Percentiles rank a stretch among this genome's conserved stretches.
Evolutionary conservation across 768 basidiomycete genomes (phyloP).

Genomic region (Russula sp.): DNA sequence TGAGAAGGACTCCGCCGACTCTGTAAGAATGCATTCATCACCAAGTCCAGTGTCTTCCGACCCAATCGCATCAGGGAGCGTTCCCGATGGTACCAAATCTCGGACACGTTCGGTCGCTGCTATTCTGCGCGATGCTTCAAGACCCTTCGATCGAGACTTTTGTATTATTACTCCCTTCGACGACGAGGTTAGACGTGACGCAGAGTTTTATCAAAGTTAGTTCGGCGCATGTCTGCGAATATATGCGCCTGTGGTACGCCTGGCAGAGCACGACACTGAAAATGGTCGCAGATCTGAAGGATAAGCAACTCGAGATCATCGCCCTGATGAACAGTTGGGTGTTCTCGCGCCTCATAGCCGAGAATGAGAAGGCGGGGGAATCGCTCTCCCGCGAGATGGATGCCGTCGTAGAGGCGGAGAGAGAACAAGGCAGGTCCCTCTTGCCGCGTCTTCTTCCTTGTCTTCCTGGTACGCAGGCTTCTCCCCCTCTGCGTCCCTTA

Average conservation of each 20-base stretch:
- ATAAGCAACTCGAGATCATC: slow-evolving; percentile 13
- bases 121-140: slow-evolving; percentile 12
- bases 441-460: background rate
- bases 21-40: slow-evolving; percentile 5
- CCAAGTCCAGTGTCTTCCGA: slow-evolving; percentile 2
- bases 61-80: background rate
- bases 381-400: slow-evolving; percentile 18
- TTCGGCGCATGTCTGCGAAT: slow-evolving; percentile 22
- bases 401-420: slow-evolving; percentile 14
- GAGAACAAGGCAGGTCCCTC: slow-evolving; percentile 22
- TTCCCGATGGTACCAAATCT: background rate
- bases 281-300: slow-evolving; percentile 14
- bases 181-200: slow-evolving; percentile 30
- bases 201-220: slow-evolving; percentile 32
- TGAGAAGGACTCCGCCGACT: slow-evolving; percentile 1
- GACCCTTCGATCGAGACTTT: slow-evolving; percentile 28
- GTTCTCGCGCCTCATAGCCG: slow-evolving; percentile 13
- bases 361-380: slow-evolving; percentile 17
- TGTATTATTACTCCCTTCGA: slow-evolving; percentile 31
- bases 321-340: slow-evolving; percentile 19
- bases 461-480: slow-evolving; percentile 5
- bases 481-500: background rate
- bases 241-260: background rate
- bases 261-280: background rate
- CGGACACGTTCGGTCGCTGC: slow-evolving; percentile 9